These are phyloP conservation scores for Neocatenulostroma microsporum DNA, from an alignment of 2,329 filamentous ascomycete species.

Conservation along the genomic window DNA sequence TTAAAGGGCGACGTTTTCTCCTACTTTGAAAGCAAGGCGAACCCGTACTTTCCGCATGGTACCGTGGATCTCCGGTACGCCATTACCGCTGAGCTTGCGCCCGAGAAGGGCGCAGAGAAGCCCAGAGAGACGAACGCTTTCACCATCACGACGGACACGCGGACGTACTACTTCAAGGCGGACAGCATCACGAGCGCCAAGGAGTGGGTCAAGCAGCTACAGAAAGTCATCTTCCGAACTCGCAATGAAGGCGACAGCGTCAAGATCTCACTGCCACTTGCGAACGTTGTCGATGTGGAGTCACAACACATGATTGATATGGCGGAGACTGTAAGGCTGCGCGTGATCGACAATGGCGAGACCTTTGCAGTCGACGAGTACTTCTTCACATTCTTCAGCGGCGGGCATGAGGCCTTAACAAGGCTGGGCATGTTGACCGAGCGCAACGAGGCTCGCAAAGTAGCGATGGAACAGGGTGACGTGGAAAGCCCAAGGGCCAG, in stretches of 20 bases:
- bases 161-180: slow-evolving; percentile 79
- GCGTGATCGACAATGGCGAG: slow-evolving; percentile 87
- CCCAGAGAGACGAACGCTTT: slow-evolving; percentile 68
- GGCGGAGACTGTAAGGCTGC: slow-evolving; percentile 86
- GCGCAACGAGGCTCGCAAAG: slow-evolving; percentile 41
- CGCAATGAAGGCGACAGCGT: slow-evolving; percentile 96
- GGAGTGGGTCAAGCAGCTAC: slow-evolving; percentile 92
- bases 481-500: slow-evolving; percentile 34
- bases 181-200: slow-evolving; percentile 82
- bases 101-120: slow-evolving; percentile 30
- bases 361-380: slow-evolving; percentile 97
- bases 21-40: slow-evolving; percentile 76
- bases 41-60: slow-evolving; percentile 84
- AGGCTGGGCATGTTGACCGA: slow-evolving; percentile 67
- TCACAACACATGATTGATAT: slow-evolving; percentile 85
- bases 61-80: slow-evolving; percentile 89
- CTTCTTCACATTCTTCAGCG: slow-evolving; percentile 92
- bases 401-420: slow-evolving; percentile 73
- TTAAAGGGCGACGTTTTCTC: slow-evolving; percentile 88
- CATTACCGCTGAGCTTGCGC: slow-evolving; percentile 65
- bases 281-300: slow-evolving; percentile 86
- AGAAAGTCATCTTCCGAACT: slow-evolving; percentile 89
- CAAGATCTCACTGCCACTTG: slow-evolving; percentile 84
- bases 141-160: slow-evolving; percentile 69
- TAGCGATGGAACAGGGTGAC: not conserved